These are phyloP conservation scores for Cokeromyces recurvatus DNA, from an alignment of 371 early-diverging fungal genomes.

Conservation along the genomic window DNA sequence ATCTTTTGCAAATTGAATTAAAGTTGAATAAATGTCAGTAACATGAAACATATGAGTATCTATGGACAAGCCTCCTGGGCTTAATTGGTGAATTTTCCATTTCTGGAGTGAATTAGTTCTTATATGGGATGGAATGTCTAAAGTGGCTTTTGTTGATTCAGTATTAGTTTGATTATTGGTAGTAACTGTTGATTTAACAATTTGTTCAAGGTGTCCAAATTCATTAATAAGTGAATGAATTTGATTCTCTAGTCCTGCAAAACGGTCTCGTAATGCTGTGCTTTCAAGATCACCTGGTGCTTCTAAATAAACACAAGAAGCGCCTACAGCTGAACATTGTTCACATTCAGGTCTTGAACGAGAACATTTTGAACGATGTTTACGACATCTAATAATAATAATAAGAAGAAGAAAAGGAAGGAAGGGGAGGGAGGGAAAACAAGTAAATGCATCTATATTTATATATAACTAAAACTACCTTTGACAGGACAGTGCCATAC, in stretches of 20 bases:
- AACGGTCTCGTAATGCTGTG: slow-evolving; percentile 41
- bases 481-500: slow-evolving; percentile 45
- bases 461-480: slow-evolving; percentile 18
- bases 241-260: slow-evolving; percentile 38
- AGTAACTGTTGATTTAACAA: neutral
- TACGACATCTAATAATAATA: slow-evolving; percentile 37
- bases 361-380: slow-evolving; percentile 44
- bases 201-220: slow-evolving; percentile 32
- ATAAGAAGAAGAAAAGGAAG: neutral
- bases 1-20: slow-evolving; percentile 40
- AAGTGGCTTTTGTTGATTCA: neutral
- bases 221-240: slow-evolving; percentile 35
- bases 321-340: slow-evolving; percentile 32
- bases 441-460: neutral
- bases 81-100: slow-evolving; percentile 20
- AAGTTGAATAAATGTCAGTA: slow-evolving; percentile 31
- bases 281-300: slow-evolving; percentile 46
- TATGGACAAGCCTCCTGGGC: slow-evolving; percentile 25
- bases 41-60: slow-evolving; percentile 38
- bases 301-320: slow-evolving; percentile 33
- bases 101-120: slow-evolving; percentile 14
- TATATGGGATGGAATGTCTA: slow-evolving; percentile 1
- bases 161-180: too few species aligned
- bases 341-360: slow-evolving; percentile 37
- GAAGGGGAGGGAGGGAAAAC: too few species aligned